phyloP scores from a whole-genome alignment of 805 yeast genomes.

The Spathaspora sp. region DNA sequence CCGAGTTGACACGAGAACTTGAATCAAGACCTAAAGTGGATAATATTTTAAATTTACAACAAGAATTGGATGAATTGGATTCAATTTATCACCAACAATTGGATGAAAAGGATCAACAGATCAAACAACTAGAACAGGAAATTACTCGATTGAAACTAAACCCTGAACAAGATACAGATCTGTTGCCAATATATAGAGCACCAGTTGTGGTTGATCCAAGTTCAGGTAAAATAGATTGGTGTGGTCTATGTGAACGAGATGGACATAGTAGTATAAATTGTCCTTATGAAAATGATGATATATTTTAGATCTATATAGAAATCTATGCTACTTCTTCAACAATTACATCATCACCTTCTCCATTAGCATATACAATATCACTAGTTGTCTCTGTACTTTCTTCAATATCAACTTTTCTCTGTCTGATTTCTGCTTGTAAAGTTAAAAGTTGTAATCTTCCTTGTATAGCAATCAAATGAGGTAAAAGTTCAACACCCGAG shows the following conservation, averaged over 20 bases:
- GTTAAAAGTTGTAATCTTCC: conserved; percentile 79
- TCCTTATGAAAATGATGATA: conserved; percentile 72
- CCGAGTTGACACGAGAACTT: conserved; percentile 27
- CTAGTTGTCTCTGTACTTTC: conserved; percentile 21
- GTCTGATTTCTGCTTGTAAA: conserved; percentile 70
- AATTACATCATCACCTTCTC: conserved; percentile 33
- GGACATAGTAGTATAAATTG: conserved; percentile 90
- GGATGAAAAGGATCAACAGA: background rate
- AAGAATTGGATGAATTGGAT: conserved; percentile 40
- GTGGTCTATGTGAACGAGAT: conserved; percentile 86
- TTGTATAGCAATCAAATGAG: conserved; percentile 72
- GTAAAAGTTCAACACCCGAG: conserved; percentile 54
- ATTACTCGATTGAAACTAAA: conserved; percentile 15
- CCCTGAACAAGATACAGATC: conserved; percentile 1
- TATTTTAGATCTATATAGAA: conserved; percentile 27
- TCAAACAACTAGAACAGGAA: conserved; percentile 17
- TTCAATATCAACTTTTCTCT: conserved; percentile 13
- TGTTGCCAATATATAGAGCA: conserved; percentile 49
- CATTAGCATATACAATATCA: conserved; percentile 32
- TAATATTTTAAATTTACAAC: conserved; percentile 41
- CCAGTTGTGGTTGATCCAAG: conserved; percentile 55
- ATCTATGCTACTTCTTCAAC: conserved; percentile 37
- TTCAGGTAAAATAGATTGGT: conserved; percentile 77
- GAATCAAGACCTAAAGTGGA: conserved; percentile 38
- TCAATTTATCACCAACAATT: conserved; percentile 12